Evolutionary conservation across 208 protist genomes (phyloP).

Genomic region (Trichomonas tenax): DNA sequence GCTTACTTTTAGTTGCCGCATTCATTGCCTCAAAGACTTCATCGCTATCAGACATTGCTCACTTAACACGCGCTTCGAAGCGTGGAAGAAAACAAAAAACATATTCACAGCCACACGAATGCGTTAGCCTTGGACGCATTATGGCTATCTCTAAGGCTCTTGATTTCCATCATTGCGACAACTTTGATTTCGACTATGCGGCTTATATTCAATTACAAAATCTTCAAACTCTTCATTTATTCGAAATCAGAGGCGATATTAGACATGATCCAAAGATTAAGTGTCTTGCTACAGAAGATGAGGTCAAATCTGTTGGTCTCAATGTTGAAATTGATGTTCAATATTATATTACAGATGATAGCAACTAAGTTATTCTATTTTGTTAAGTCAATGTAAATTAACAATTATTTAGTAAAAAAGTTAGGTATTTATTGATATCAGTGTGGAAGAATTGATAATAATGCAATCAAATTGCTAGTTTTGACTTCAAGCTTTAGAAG

Average conservation of each 20-base stretch:
- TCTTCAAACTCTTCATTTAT: background rate
- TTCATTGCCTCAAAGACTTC: background rate
- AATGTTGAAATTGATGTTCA: background rate
- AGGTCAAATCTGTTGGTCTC: background rate
- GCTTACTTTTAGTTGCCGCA: background rate
- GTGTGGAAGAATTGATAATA: background rate
- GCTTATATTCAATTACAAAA: background rate
- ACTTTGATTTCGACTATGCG: background rate
- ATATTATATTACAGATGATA: background rate
- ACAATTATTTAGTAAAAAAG: background rate
- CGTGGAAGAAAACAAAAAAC: background rate
- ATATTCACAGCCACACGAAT: background rate
- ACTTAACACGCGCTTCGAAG: background rate
- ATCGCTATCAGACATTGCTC: background rate
- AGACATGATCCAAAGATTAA: background rate
- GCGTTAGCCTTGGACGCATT: background rate
- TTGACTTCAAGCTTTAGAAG: background rate
- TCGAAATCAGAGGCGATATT: background rate
- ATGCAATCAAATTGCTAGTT: background rate
- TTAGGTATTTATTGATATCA: background rate
- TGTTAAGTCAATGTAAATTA: background rate
- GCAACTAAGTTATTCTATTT: background rate
- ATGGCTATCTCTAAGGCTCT: background rate
- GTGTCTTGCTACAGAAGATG: background rate
- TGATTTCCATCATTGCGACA: background rate